Evolutionary conservation across 768 basidiomycete genomes (phyloP), one percentile per base, ranked within the genome.

Genomic region (Termitomyces sp.): DNA sequence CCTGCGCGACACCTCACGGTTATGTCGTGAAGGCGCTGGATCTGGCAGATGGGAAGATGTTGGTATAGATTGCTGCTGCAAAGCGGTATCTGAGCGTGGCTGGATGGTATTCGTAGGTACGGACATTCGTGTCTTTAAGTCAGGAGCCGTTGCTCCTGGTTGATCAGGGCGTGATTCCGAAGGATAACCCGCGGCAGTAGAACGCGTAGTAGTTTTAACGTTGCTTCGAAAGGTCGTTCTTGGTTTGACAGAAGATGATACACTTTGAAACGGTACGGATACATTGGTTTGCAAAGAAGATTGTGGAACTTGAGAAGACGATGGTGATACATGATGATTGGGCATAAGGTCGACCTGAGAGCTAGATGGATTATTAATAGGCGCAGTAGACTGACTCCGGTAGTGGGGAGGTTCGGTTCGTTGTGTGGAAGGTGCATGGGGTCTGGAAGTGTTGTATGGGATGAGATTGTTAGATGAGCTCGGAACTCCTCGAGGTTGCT

Each of bases 1-100:
- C 42, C 72, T 68, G 35, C 75, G 75, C 45, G 75, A 71, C 22
- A 77, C 56, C 63, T 70, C 55, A 59, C 55, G 50, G 35, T 53
- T n/a, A 39, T 42, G 7, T 44, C 55, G 55, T 55, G 64, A 55
- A n/a, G 59, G 38, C 38, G 44, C 39, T n/a, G 55, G 39, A 40
- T 54, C 44, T 16, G 46, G 62, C 20, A 55, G 44, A 22, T 54
- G 61, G 24, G 63, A 46, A 28, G 66, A 58, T 28, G 51, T 33
- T 54, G 64, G 44, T 49, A 59, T 39, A n/a, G 32, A 12, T 28
- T 61, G n/a, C n/a, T n/a, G 54, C 28, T 20, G 61, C 33, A 44
- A 38, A 16, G 42, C 38, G 22, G n/a, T 12, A 52, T 60, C 57
- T 38, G 45, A 32, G 15, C 46, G 57, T 44, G 51, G 18, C n/a